Base-by-base conservation (phyloP, 352 stramenopile species). In the Pythium folliculosum region DNA sequence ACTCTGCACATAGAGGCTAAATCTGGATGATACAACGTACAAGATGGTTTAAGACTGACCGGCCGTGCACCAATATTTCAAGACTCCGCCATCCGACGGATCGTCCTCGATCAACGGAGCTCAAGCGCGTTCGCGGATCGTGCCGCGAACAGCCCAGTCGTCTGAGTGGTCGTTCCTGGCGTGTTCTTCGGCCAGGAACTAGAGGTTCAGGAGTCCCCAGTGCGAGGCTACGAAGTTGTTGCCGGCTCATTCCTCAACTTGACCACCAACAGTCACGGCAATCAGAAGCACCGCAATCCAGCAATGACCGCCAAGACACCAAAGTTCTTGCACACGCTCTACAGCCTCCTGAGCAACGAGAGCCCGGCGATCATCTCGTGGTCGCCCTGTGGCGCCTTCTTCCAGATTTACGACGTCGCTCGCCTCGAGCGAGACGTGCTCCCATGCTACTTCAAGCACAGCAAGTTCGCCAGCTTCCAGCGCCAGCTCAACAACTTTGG, bases 401-500 rank as follows among this genome's bases (percentile, higher is more conserved):
- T 94, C 65, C 78, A 90, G 67, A 79, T 92, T 58, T 75, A 81
- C 60, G 67, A 90, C 63, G 83, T 71, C 32, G 71, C 78, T 40
- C 77, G 76, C 13, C 80, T 90, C 10, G 77, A 86, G 48, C 52
- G 88, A 14, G 67, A 87, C 23, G 80, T 98, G 51, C 78, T 98
- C 9, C 91, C 92, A 21, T 87, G 88, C 65, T 98, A 97, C 79
- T 98, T 98, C 72, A 97, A 97, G 69, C 92, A 98, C 74, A 77
- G 81, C 68, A 96, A 92, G 69, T 96, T 97, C 77, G 81, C 93
- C 17, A 97, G 89, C 30, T 93, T 98, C 57, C 88, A 96, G 63
- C 85, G 92, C 6, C 90, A 98, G 65, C 80, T 98, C 43, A 97
- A 96, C 77, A 97, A 98, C 77, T 98, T 98, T 73, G 82, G 77